Evolutionary conservation across 345 rosid genomes (phyloP), one percentile per base, ranked within the genome.

Genomic region (Gossypium bickii): DNA sequence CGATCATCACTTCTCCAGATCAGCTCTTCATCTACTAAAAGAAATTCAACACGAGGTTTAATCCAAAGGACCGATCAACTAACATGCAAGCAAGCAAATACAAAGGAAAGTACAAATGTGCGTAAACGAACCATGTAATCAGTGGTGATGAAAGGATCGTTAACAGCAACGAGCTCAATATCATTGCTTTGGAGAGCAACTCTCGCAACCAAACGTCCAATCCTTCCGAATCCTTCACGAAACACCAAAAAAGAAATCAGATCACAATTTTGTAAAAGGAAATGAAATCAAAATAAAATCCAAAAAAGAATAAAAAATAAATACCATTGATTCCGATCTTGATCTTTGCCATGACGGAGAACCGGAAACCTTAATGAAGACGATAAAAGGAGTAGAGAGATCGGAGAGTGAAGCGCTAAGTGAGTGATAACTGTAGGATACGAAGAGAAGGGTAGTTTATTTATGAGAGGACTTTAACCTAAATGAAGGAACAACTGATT

Each of bases 111-210:
- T 16, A 58, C 12, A 7, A 66, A 24, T 27, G 34, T 7, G 12
- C 51, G 63, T 2, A 60, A 9, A 65, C 49, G 62, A 12, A 84
- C 92, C 92, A 90, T 88, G 80, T 85, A 87, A 2, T 90, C 90
- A 9, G 90, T 87, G 77, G 92, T 78, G 81, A 88, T 85, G 85
- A 90, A 90, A 24, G 91, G 92, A 79, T 90, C 94, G 75, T 90
- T 90, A 41, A 90, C 85, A 60, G 92, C 89, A 38, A 90, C 92
- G 27, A 90, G 94, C 80, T 87, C 92, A 7, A 88, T 83, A 60
- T 90, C 92, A 67, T 87, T 85, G 59, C 92, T 84, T 76, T 87
- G 87, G 79, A 88, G 78, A 13, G 92, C 92, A 25, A 90, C 91
- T 72, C 86, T 88, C 6, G 89, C 94, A 18, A 88, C 91, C 83